Base-by-base conservation (phyloP, 805 yeast species). In the Wickerhamiella sorbophila region DNA sequence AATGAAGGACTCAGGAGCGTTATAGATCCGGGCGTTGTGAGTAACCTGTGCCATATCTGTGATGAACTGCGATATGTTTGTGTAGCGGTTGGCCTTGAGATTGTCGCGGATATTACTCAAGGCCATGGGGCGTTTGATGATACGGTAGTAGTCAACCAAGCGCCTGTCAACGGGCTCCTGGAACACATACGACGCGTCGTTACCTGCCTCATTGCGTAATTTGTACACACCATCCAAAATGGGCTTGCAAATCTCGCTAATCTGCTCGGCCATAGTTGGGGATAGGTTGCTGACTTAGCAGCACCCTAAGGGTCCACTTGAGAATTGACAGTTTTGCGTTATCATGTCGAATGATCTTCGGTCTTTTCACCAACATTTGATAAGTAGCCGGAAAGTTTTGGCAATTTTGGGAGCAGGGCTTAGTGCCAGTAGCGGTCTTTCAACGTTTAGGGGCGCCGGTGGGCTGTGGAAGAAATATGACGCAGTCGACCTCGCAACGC, bases 21-120 rank as follows among this genome's bases (percentile, higher is more conserved):
- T 88, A 60, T 79, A 88, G 37, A 78, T 72, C 46, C 83, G 73
- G 2, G 96, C 95, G 56, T 88, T 88, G 86, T 94, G 84, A 1
- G 84, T 72, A 40, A 88, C 80, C 58, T 83, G 93, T 0, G 79
- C 84, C 45, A 87, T 57, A 58, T 87, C 95, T 44, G 66, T 70
- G 31, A 87, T 63, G 58, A 84, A 86, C 36, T 75, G 77, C 51
- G 77, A 80, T 1, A 83, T 74, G 36, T 66, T 66, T 4, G 63
- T 57, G 62, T 86, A 87, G 45, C 61, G 62, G 39, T 59, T 61
- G 33, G 69, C 65, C 45, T 74, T 73, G 29, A 82, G 60, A 45
- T 72, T 68, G 49, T 76, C 45, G 37, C 58, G 76, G 44, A 87
- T 72, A 47, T 79, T 75, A 50, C 77, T 76, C 48, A 87, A 71